Evolutionary conservation across 208 protist genomes (phyloP), one percentile per base, ranked within the genome.

Genomic region (Leishmania aethiopica): DNA sequence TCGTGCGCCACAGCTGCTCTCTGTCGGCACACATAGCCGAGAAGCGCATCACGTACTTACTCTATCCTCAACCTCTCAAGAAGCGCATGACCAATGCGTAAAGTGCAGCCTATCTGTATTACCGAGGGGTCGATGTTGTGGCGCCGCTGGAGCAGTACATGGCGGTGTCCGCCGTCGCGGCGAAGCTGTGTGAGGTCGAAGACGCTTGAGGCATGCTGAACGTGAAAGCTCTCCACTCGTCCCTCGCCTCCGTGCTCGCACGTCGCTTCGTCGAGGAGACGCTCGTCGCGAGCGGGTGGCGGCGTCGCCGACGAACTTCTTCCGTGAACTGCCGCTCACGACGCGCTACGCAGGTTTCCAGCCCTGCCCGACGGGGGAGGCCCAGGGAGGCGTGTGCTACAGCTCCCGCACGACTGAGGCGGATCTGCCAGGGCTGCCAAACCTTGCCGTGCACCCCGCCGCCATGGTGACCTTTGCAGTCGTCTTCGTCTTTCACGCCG

Each of bases 351-450:
- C 79, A 49, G 84, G 76, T n/a, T 81, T 84, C n/a, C 67, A 73
- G 22, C 79, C 32, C 35, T 81, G 78, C 76, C 25, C 37, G 17
- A 35, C 51, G 11, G 64, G 77, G 67, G n/a, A 70, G 28, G 51
- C 5, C 22, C 4, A 71, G 15, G 66, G 32, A 15, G 22, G 69
- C 45, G 22, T 15, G 37, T 17, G 57, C n/a, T 76, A 74, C 62
- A 59, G 78, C 75, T 84, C 86, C 64, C 82, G 79, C 82, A 86
- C 76, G 3, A 89, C 79, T 70, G 60, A 10, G 82, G 86, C 82
- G 8, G 75, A 78, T 66, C 67, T 84, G n/a, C 78, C 84, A 25
- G 75, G 71, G 25, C 49, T 79, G 55, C 79, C 82, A 19, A 86
- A 86, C 79, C 78, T 84, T 37, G 55, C 75, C 32, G 73, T 75